These are phyloP conservation scores for Paecilomyces sp. DNA, from an alignment of 2,329 filamentous ascomycete species.

Conservation along the genomic window DNA sequence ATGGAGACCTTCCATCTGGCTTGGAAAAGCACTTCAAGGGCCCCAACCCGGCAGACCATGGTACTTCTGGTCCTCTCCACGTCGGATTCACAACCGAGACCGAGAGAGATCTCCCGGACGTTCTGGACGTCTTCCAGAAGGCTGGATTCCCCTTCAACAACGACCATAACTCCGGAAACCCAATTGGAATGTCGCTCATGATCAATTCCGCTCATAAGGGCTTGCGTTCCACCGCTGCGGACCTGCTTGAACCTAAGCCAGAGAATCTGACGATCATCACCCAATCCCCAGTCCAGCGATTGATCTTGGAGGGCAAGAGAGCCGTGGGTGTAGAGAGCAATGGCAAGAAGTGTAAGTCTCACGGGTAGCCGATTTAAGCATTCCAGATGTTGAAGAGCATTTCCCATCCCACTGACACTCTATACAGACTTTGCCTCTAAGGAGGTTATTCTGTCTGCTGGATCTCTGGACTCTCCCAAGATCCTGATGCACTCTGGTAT, in stretches of 20 bases:
- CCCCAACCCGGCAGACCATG: constrained; percentile 42
- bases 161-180: constrained; percentile 54
- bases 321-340: constrained; percentile 40
- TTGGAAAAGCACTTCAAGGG: constrained; percentile 41
- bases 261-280: constrained; percentile 49
- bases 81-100: constrained; percentile 43
- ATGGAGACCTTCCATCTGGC: constrained; percentile 31
- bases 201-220: constrained; percentile 47
- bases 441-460: constrained; percentile 35
- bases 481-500: constrained; percentile 45
- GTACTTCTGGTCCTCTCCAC: constrained; percentile 41
- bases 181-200: constrained; percentile 47
- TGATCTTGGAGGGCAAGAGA: constrained; percentile 42
- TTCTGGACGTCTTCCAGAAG: constrained; percentile 44
- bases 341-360: constrained; percentile 31
- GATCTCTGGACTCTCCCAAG: constrained; percentile 32
- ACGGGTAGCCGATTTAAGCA: not conserved
- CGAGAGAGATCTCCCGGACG: constrained; percentile 41
- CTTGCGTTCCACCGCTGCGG: constrained; percentile 44
- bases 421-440: constrained; percentile 23
- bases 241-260: constrained; percentile 39
- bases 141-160: constrained; percentile 45
- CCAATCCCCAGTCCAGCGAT: constrained; percentile 39
- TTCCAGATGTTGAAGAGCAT: not conserved
- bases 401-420: not conserved